Evolutionary conservation across 148 eudicot species (phyloP).

Genomic region (Persicaria tinctoria): DNA sequence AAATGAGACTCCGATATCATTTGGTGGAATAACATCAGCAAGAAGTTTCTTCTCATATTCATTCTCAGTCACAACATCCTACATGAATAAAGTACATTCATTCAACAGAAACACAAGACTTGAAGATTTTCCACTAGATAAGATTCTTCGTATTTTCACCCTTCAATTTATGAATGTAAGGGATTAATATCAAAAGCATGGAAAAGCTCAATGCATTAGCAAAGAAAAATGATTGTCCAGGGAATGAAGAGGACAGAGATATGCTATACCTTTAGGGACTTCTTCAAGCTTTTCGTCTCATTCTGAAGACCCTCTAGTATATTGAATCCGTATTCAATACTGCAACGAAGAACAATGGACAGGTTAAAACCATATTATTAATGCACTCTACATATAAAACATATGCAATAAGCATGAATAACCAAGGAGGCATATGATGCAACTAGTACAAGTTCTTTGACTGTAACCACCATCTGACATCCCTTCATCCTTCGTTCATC

Average conservation of each 20-base stretch:
- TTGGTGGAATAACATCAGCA: conserved; percentile 80
- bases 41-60: conserved; percentile 91
- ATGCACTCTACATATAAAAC: neutral
- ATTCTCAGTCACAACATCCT: conserved; percentile 96
- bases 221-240: neutral
- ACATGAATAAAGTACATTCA: conserved; percentile 12
- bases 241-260: neutral
- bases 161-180: neutral
- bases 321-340: conserved; percentile 59
- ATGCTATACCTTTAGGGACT: conserved; percentile 70
- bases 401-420: neutral
- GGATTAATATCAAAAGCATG: neutral
- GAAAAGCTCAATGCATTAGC: neutral
- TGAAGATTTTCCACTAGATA: neutral
- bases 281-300: conserved; percentile 72
- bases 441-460: neutral
- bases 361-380: neutral
- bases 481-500: neutral
- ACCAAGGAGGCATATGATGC: neutral
- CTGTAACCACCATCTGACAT: neutral
- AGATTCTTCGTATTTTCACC: neutral
- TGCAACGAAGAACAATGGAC: conserved; percentile 25
- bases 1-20: conserved; percentile 83
- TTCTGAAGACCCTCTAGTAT: conserved; percentile 70
- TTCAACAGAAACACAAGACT: neutral